Base-by-base conservation (phyloP, 1,284 basidiomycete genomes). In the Dichomitus squalens region DNA sequence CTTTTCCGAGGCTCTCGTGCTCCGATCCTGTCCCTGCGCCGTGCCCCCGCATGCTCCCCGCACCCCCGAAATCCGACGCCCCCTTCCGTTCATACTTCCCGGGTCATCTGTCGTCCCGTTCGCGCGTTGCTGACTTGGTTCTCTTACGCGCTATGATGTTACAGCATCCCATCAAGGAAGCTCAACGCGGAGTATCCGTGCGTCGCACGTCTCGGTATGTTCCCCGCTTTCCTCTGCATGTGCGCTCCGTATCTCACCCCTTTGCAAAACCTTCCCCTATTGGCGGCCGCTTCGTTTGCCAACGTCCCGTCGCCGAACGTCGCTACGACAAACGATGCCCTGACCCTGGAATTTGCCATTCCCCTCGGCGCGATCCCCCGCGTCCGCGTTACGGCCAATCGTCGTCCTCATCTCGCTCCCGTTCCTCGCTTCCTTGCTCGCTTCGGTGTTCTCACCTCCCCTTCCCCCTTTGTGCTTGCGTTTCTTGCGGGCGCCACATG, bases 171-270 rank as follows among this genome's bases (percentile, higher is more conserved):
- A 38, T 65, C 68, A 43, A 68, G 68, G 59, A 73, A 67, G 66
- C 64, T 77, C 47, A 58, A 68, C 49, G 60, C 63, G 48, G 67
- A 70, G 51, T 67, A 69, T 49, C 76, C 76, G 20, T 75, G 74
- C 64, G 65, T 77, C 44, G 64, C 68, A 51, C 71, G 72, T 47
- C 68, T 76, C 52, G 68, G 76, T 76, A 67, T 67, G 75, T 60
- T n/a, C 38, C 33, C 21, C 11, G 35, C 23, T 52, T 27, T 31
- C 20, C 41, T 57, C 20, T 35, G 7, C 27, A 29, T 51, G 53
- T 39, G 27, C 49, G 34, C 44, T 33, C 52, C 21, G 33, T 36
- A 5, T 36, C 49, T 50, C 36, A 50, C 36, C 35, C 7, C 20
- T 38, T n/a, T 12, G 18, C 12, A 25, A 25, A 29, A 21, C 31